Evolutionary conservation across 148 eudicot species (phyloP), one percentile per base, ranked within the genome.

Genomic region (Rhododendron mucronatum): DNA sequence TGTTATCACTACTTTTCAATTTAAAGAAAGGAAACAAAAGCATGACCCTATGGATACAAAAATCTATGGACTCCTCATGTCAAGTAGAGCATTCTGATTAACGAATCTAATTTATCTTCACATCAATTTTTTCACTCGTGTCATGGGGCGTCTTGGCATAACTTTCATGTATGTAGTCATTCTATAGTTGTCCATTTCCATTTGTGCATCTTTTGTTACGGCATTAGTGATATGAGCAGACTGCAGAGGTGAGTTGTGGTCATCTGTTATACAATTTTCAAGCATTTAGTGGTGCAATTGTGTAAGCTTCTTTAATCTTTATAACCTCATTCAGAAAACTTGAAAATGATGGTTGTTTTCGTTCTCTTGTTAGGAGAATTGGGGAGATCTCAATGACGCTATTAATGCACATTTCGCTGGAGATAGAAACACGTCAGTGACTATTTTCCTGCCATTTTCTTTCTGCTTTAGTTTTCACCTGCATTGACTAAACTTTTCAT

Each of bases 351-450:
- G 44, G 57, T 75, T 3, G 28, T 73, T 48, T 78, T 80, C 28
- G 61, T 71, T 44, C 9, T 86, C 55, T 79, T 71, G 30, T 82
- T 90, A 96, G 98, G 96, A 91, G 84, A 91, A 92, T 90, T 91
- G 87, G 87, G 98, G 98, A 80, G 89, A 94, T 90, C 96, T 97
- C 44, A 94, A 93, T 87, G 93, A 88, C 87, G 99, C 98, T 86
- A 87, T 97, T 63, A 91, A 97, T 93, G 95, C 98, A 41, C 88
- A 92, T 92, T 95, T 97, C 89, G 89, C 82, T 51, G 94, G 94
- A 80, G 95, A 93, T 78, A 89, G 94, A 87, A 93, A 87, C 87
- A 85, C 65, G 95, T 97, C 86, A 83, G 96, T 93, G 10, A 83
- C 83, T 84, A 30, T 79, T 30, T 63, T 57, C 12, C 39, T 9